Evolutionary conservation across 2,329 filamentous ascomycete species (phyloP).

Genomic region (Aspergillus pseudotamarii): DNA sequence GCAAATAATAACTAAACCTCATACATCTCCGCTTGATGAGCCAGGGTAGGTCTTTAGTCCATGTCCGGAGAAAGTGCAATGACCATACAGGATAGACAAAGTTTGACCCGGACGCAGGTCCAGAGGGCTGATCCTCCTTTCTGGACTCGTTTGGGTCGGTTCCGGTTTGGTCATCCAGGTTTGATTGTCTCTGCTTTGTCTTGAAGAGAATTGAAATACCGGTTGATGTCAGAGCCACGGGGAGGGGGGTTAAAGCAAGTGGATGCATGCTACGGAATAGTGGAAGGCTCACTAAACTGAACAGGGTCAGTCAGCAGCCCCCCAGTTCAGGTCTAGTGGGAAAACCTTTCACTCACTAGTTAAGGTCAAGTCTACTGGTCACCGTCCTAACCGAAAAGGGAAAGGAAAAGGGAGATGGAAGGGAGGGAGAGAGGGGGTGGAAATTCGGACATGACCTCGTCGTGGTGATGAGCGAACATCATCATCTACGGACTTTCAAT

Average conservation of each 20-base stretch:
- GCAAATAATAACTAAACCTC: slow-evolving; percentile 27
- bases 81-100: slow-evolving; percentile 34
- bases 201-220: slow-evolving; percentile 31
- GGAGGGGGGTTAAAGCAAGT: slow-evolving; percentile 29
- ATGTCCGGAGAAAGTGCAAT: slow-evolving; percentile 35
- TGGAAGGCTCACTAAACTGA: slow-evolving; percentile 22
- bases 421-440: slow-evolving; percentile 10
- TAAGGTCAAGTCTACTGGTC: slow-evolving; percentile 9
- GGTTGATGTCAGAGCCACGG: slow-evolving; percentile 42
- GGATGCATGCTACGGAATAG: slow-evolving; percentile 32
- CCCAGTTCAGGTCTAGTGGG: slow-evolving; percentile 19
- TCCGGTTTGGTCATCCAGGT: slow-evolving; percentile 34
- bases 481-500: slow-evolving; percentile 7
- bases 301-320: slow-evolving; percentile 18
- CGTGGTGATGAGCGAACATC: slow-evolving; percentile 12
- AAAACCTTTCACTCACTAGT: background rate
- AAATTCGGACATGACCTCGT: slow-evolving; percentile 17
- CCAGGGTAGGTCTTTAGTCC: slow-evolving; percentile 31
- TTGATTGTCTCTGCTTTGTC: slow-evolving; percentile 29
- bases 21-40: slow-evolving; percentile 28
- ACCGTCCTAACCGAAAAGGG: slow-evolving; percentile 15
- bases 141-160: slow-evolving; percentile 35
- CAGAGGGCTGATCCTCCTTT: slow-evolving; percentile 44
- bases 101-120: slow-evolving; percentile 45
- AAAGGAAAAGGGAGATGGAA: slow-evolving; percentile 8